Evolutionary conservation across 2,329 filamentous ascomycete species (phyloP).

Genomic region (Fusarium sulawesiense): DNA sequence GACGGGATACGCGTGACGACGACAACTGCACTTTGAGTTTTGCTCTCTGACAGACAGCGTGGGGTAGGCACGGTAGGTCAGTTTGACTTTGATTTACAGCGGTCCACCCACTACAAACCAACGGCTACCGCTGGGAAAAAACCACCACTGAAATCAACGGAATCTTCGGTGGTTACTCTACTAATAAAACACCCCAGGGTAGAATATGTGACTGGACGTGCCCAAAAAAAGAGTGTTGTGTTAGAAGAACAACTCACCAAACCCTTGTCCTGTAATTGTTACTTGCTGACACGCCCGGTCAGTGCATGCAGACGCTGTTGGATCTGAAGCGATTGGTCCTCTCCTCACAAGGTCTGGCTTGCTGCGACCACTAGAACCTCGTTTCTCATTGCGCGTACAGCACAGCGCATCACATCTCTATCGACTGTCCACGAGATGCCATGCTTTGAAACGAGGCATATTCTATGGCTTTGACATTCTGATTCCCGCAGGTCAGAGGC

Average conservation of each 20-base stretch:
- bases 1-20: neutral
- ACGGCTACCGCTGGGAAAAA: constrained; percentile 15
- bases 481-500: constrained; percentile 15
- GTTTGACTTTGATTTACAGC: constrained; percentile 11
- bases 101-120: constrained; percentile 27
- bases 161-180: neutral
- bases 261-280: constrained; percentile 19
- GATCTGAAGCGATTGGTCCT: constrained; percentile 26
- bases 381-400: constrained; percentile 29
- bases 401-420: neutral
- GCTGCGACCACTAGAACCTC: constrained; percentile 37
- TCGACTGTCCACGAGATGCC: constrained; percentile 22
- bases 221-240: constrained; percentile 31
- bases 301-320: constrained; percentile 13
- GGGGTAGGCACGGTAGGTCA: neutral
- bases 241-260: constrained; percentile 7
- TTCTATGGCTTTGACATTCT: neutral
- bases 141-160: constrained; percentile 25
- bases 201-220: neutral
- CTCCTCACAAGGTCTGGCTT: constrained; percentile 26
- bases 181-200: constrained; percentile 38
- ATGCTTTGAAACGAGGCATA: constrained; percentile 33
- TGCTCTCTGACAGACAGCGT: constrained; percentile 24
- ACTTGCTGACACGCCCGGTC: constrained; percentile 34
- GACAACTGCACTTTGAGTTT: constrained; percentile 4